These are phyloP conservation scores for Mortierella sp. DNA, from an alignment of 371 early-diverging fungal genomes.

Conservation along the genomic window DNA sequence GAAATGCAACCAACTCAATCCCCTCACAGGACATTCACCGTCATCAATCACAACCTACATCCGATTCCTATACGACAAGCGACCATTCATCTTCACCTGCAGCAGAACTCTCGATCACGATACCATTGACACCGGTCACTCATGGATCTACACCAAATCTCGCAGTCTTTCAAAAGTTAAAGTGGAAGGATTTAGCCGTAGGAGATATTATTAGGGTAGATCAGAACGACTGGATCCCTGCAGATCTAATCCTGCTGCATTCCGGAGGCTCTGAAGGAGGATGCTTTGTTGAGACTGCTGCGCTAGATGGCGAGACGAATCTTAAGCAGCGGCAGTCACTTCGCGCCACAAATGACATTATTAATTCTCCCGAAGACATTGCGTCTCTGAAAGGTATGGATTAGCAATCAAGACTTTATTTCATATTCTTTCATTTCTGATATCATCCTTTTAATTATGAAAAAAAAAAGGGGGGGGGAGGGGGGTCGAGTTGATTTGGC, in stretches of 20 bases:
- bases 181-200: constrained; percentile 76
- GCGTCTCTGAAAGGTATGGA: constrained; percentile 41
- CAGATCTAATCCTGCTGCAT: constrained; percentile 74
- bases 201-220: constrained; percentile 86
- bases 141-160: constrained; percentile 39
- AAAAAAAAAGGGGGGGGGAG: background rate
- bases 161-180: constrained; percentile 47
- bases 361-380: constrained; percentile 64
- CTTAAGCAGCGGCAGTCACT: constrained; percentile 78
- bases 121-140: constrained; percentile 37
- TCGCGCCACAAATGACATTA: constrained; percentile 61
- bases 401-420: background rate
- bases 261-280: constrained; percentile 70
- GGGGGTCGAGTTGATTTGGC: background rate
- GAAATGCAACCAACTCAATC: constrained; percentile 46
- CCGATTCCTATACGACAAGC: background rate
- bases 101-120: constrained; percentile 35
- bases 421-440: background rate
- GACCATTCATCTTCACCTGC: constrained; percentile 14
- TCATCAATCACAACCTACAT: background rate
- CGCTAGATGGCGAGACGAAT: constrained; percentile 89
- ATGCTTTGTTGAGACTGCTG: constrained; percentile 85
- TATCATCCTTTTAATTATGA: background rate
- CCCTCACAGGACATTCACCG: constrained; percentile 15
- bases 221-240: constrained; percentile 85